Base-by-base conservation (phyloP, 257 asterid species). In the Nicotiana knightiana region DNA sequence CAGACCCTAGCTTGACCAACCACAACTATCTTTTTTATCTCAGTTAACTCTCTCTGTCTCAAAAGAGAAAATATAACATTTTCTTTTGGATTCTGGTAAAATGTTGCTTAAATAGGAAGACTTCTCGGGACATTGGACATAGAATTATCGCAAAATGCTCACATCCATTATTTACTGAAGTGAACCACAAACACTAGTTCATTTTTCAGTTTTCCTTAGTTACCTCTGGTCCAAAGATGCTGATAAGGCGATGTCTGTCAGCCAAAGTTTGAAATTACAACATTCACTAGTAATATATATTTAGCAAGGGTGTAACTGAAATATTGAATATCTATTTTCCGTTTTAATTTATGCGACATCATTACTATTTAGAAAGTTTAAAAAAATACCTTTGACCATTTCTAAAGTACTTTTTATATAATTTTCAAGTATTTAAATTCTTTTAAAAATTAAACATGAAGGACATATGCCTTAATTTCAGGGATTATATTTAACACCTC, bases 1-100 rank as follows among this genome's bases (percentile, higher is more conserved):
- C 86, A 64, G 84, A 81, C 89, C 86, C 81, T 33, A 24, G 54
- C 84, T 53, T 53, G 58, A 53, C 58, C 63, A 26, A 26, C 80
- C 80, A 75, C 46, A 15, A 3, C 3, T 15, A 2, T 59, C 3
- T 24, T 61, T 24, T 21, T 12, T 12, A 1, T 70, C 28, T 70
- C 28, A 15, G 15, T 51, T 51, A 51, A 51, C 2, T 0, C 43
- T 15, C 64, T 58, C 59, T 28, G 26, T 8, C 9, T 51, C 8
- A 51, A 75, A 28, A 48, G 46, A 75, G 16, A 51, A 67, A 26
- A 51, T 15, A 51, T 26, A 12, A 3, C 24, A 13, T 1, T 13
- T 28, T 51, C 1, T 51, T 46, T 24, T 13, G 33, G 35, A 70
- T 70, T 11, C 12, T 71, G 63, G 17, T 51, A 51, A 26, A 51